A percentile compares a stretch with the other conserved stretches of the same genome.
These are phyloP conservation scores for Vitis hybrid DNA, from an alignment of 177 flowering plant species.

Conservation along the genomic window DNA sequence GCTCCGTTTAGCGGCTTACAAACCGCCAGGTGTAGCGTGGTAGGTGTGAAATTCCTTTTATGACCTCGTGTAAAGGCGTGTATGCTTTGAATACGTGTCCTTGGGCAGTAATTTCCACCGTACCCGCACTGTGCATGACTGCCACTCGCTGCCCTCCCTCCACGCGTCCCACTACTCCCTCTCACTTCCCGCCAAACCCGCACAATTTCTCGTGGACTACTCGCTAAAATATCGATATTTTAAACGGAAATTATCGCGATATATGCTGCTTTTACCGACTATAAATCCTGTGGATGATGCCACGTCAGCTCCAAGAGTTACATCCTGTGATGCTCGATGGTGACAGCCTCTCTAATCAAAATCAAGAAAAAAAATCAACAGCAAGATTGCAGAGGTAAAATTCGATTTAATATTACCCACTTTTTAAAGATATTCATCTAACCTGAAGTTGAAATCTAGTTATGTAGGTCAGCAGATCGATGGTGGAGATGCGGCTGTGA, in stretches of 20 bases:
- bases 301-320: too few relatives aligned
- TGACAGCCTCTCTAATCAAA: too few relatives aligned
- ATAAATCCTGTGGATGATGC: too few relatives aligned
- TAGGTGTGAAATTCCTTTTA: not conserved
- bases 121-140: not conserved
- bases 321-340: too few relatives aligned
- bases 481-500: slow-evolving; percentile 4
- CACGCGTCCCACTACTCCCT: slow-evolving; percentile 9
- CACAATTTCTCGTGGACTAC: not conserved
- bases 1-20: not conserved
- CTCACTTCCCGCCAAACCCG: not conserved
- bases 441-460: too few relatives aligned
- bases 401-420: too few relatives aligned
- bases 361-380: too few relatives aligned
- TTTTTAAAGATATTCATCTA: too few relatives aligned
- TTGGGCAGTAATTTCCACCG: not conserved
- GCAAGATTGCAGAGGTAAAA: too few relatives aligned
- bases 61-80: not conserved
- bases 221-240: not conserved
- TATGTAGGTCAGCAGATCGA: not conserved
- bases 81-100: slow-evolving; percentile 3
- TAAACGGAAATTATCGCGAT: not conserved
- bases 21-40: slow-evolving; percentile 10
- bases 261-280: not conserved
- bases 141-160: slow-evolving; percentile 1